These are phyloP conservation scores for Trichoderma pleuroti DNA, from an alignment of 2,329 filamentous ascomycete species.

Conservation along the genomic window DNA sequence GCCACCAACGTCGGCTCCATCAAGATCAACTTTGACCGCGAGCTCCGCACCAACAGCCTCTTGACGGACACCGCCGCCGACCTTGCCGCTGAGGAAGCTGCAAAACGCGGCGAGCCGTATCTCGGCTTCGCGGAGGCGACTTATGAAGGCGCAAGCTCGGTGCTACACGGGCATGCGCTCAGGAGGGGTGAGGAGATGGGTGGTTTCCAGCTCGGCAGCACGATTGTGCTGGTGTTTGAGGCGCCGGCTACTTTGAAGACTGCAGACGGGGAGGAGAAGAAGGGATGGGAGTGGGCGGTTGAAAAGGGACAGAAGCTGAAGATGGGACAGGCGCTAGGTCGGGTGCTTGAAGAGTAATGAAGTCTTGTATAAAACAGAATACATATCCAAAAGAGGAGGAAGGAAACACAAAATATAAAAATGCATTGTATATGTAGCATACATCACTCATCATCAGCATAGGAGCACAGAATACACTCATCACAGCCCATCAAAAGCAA, in stretches of 20 bases:
- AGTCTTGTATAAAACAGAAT: constrained; percentile 5
- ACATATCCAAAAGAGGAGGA: constrained; percentile 9
- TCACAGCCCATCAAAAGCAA: not conserved
- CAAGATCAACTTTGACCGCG: constrained; percentile 92
- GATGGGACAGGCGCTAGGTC: constrained; percentile 82
- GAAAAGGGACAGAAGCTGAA: constrained; percentile 84
- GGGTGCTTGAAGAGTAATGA: constrained; percentile 42
- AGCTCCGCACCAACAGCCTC: constrained; percentile 88
- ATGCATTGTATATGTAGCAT: not conserved
- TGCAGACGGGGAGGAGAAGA: constrained; percentile 51
- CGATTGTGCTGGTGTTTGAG: constrained; percentile 94
- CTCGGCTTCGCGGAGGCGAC: constrained; percentile 91
- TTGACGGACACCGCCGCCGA: constrained; percentile 91
- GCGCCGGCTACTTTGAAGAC: constrained; percentile 65
- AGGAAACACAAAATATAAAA: constrained; percentile 3
- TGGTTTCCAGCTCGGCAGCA: constrained; percentile 92
- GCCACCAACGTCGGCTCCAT: constrained; percentile 98
- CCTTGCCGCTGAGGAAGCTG: constrained; percentile 75
- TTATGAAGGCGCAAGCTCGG: constrained; percentile 71
- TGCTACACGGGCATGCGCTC: constrained; percentile 80
- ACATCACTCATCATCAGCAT: not conserved
- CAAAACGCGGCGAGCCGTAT: constrained; percentile 73
- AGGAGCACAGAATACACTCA: not conserved
- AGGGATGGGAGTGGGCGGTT: constrained; percentile 81
- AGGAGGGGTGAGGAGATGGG: constrained; percentile 94